Conservation (phyloP, 75 land plant genomes). For the Gnetum montanum region DNA sequence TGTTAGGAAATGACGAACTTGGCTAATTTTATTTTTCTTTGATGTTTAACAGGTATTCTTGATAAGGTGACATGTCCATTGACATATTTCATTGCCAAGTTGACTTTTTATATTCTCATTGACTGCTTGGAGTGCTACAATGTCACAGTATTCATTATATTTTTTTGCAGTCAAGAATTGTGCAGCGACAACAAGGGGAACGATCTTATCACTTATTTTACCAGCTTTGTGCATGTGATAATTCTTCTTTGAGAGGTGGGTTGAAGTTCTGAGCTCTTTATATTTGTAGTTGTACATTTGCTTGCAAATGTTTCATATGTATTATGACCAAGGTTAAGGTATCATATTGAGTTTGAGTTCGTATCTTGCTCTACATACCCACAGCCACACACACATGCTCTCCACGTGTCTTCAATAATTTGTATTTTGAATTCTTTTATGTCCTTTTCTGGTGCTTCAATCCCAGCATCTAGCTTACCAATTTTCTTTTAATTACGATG, state of each 20-base stretch:
- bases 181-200: slow-evolving; percentile 86
- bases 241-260: slow-evolving; percentile 51
- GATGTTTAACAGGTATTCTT: slow-evolving; percentile 35
- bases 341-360: background rate
- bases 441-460: too few relatives aligned
- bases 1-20: background rate
- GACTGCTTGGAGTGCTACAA: background rate
- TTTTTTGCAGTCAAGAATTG: slow-evolving; percentile 84
- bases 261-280: background rate
- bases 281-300: slow-evolving; percentile 1
- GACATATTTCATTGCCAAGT: background rate
- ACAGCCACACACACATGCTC: too few relatives aligned
- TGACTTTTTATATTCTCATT: background rate
- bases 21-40: background rate
- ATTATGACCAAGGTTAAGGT: background rate
- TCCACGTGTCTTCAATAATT: too few relatives aligned
- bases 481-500: too few relatives aligned
- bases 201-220: slow-evolving; percentile 98
- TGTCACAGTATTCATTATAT: background rate
- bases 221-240: slow-evolving; percentile 98
- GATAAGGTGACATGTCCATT: slow-evolving; percentile 42
- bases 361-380: background rate
- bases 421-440: too few relatives aligned
- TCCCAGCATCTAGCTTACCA: too few relatives aligned
- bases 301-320: too few relatives aligned